Conservation (phyloP, 2,329 filamentous ascomycete species). For the Dendrostoma leiphaemia region DNA sequence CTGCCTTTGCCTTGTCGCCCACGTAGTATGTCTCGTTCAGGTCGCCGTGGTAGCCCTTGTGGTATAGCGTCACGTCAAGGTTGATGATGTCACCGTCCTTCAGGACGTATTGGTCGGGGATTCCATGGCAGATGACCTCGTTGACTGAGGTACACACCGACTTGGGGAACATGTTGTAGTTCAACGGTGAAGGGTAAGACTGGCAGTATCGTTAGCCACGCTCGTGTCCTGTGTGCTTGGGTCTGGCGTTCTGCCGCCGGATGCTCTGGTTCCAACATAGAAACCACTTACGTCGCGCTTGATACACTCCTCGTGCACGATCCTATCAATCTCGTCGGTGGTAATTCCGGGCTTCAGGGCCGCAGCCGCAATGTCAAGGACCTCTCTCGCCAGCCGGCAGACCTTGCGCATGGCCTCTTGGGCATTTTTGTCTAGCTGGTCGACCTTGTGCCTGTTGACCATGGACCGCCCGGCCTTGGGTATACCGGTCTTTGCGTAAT, state of each 20-base stretch:
- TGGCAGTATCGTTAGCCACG: slow-evolving; percentile 33
- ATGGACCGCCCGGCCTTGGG: slow-evolving; percentile 59
- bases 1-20: slow-evolving; percentile 78
- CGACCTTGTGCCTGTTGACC: slow-evolving; percentile 74
- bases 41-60: slow-evolving; percentile 93
- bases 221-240: not conserved
- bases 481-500: slow-evolving; percentile 85
- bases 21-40: slow-evolving; percentile 99
- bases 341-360: slow-evolving; percentile 69
- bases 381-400: slow-evolving; percentile 67
- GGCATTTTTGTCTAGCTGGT: slow-evolving; percentile 67
- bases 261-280: too few relatives aligned
- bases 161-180: slow-evolving; percentile 96
- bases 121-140: slow-evolving; percentile 98
- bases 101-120: slow-evolving; percentile 84
- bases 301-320: slow-evolving; percentile 73
- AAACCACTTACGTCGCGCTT: slow-evolving; percentile 70
- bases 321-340: slow-evolving; percentile 72
- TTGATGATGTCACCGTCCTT: slow-evolving; percentile 95
- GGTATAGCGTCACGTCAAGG: slow-evolving; percentile 92
- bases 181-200: slow-evolving; percentile 92
- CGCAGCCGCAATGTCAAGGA: slow-evolving; percentile 70
- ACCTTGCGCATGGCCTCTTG: slow-evolving; percentile 74
- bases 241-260: too few relatives aligned
- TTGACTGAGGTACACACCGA: slow-evolving; percentile 96